Base-by-base conservation (phyloP, 2,329 filamentous ascomycete species). In the Aspergillus hiratsukae region DNA sequence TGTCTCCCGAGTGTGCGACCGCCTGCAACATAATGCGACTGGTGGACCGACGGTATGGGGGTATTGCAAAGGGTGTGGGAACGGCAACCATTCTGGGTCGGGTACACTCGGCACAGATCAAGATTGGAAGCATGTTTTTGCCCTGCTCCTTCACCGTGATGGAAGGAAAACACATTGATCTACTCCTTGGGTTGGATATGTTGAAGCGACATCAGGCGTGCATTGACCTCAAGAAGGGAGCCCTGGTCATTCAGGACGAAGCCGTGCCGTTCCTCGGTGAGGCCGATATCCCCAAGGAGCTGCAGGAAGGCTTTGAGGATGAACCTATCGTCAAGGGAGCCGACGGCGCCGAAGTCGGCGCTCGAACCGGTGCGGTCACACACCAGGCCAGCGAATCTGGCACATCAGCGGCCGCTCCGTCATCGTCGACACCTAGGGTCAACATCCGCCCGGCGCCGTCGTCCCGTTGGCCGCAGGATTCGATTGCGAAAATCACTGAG, bases 61-160 rank as follows among this genome's bases (percentile, higher is more conserved):
- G 94, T 61, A 88, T 97, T 53, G 94, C 94, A 46, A 88, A 89
- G 58, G 94, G 94, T 61, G 94, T 99, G 2, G 94, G 94, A 53
- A 97, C 94, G 0, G 94, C 94, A 25, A 89, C 87, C 56, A 97
- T 99, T 65, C 87, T 99, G 21, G 94, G 94, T 31, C 90, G 94
- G 52, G 94, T 99, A 3, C 94, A 99, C 74, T 91, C 90, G 23
- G 94, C 94, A 9, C 91, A 93, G 74, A 95, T 99, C 74, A 93
- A 90, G 74, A 94, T 99, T 64, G 94, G 93, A 53, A 85, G 83
- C 45, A 84, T 93, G 60, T 91, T 91, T 70, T 80, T 99, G 64
- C 88, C 93, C 2, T 97, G 92, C 77, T 94, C 91, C 58, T 99
- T 99, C 74, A 99, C 94, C 3, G 94, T 99, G 69, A 99, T 99